Percentiles rank a stretch among this genome's conserved stretches.
phyloP scores from a whole-genome alignment of 805 yeast species.

The Maudiozyma saulgeensis region DNA sequence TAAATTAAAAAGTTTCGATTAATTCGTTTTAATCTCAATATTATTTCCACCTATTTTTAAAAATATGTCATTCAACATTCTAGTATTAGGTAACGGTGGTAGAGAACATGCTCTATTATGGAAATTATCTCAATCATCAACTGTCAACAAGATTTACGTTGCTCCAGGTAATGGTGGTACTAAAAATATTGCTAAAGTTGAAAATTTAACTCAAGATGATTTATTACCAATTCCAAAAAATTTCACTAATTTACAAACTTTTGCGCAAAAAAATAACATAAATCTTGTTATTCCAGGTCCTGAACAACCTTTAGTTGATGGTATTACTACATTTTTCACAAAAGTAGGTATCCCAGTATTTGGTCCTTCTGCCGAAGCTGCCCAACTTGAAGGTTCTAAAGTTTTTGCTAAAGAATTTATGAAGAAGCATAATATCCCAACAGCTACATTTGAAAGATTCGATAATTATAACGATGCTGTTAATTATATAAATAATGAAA shows the following conservation, averaged over 20 bases:
- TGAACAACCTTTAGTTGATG: conserved; percentile 97
- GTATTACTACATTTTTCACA: conserved; percentile 63
- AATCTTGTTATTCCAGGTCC: conserved; percentile 92
- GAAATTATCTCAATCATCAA: conserved; percentile 73
- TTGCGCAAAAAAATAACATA: conserved; percentile 60
- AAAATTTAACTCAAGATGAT: conserved; percentile 42
- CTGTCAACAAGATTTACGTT: conserved; percentile 66
- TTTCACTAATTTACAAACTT: conserved; percentile 59
- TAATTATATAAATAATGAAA: conserved; percentile 44
- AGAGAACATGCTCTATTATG: conserved; percentile 96
- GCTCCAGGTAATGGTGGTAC: conserved; percentile 99
- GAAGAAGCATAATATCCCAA: conserved; percentile 87
- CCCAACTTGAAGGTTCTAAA: conserved; percentile 93
- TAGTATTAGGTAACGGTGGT: conserved; percentile 95
- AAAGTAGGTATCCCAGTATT: conserved; percentile 89
- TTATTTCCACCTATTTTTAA: background rate
- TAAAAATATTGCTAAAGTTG: conserved; percentile 37
- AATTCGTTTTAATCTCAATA: background rate
- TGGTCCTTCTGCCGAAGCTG: conserved; percentile 91
- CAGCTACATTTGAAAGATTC: conserved; percentile 84
- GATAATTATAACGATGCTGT: conserved; percentile 66
- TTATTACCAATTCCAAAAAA: conserved; percentile 58
- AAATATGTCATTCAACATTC: conserved; percentile 42
- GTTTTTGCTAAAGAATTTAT: conserved; percentile 89
- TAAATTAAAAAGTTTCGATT: too few species aligned